A percentile compares a stretch with the other conserved stretches of the same genome.
Conservation (phyloP, 2,329 filamentous ascomycete species). For the Cladobotryum protrusum region DNA sequence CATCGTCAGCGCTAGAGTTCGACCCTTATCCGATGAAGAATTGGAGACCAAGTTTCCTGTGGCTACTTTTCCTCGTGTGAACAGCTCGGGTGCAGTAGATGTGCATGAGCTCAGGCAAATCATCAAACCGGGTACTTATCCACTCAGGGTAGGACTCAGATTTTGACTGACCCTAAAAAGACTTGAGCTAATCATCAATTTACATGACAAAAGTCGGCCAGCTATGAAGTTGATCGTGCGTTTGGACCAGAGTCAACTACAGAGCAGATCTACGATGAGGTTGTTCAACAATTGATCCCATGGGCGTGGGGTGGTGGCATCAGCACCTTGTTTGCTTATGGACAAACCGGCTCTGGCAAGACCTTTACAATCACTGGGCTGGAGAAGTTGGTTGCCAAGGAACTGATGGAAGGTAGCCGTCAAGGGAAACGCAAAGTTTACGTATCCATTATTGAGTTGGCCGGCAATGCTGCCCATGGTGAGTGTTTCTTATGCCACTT, state of each 20-base stretch:
- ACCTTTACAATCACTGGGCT: slow-evolving; percentile 38
- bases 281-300: slow-evolving; percentile 36
- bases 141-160: slow-evolving; percentile 21
- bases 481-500: not conserved
- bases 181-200: not conserved
- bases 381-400: slow-evolving; percentile 33
- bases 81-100: slow-evolving; percentile 23
- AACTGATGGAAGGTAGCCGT: slow-evolving; percentile 23
- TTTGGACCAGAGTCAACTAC: slow-evolving; percentile 31
- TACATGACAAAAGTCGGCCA: slow-evolving; percentile 22
- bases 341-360: slow-evolving; percentile 45
- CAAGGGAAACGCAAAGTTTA: slow-evolving; percentile 25
- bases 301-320: slow-evolving; percentile 42
- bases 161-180: not conserved
- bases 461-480: slow-evolving; percentile 30
- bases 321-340: slow-evolving; percentile 43
- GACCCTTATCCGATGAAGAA: slow-evolving; percentile 32
- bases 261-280: slow-evolving; percentile 33
- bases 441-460: slow-evolving; percentile 34
- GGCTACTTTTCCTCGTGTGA: slow-evolving; percentile 21
- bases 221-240: slow-evolving; percentile 29
- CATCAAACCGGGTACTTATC: slow-evolving; percentile 21
- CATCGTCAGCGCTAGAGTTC: slow-evolving; percentile 30
- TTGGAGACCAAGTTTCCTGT: slow-evolving; percentile 21
- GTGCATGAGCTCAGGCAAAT: slow-evolving; percentile 32